Conservation (phyloP, 495 filamentous ascomycete species). For the Neurospora sp. region DNA sequence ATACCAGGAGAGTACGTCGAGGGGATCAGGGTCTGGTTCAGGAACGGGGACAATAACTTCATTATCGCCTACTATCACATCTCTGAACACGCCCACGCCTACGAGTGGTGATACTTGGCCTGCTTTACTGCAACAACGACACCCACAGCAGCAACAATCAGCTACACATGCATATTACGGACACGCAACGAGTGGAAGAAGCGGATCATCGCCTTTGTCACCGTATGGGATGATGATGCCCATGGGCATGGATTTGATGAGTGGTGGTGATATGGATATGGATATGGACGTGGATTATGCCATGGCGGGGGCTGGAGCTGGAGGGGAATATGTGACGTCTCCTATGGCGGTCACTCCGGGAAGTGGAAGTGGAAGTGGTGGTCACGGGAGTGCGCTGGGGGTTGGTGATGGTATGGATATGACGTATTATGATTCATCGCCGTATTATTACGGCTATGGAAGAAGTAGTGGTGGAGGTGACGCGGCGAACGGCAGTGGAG, state of each 20-base stretch:
- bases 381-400: background rate
- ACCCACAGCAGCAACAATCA: background rate
- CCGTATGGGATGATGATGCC: background rate
- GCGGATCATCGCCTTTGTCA: background rate
- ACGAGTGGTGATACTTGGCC: background rate
- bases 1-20: background rate
- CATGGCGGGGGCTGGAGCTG: background rate
- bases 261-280: background rate
- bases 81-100: background rate
- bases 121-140: background rate
- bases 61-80: background rate
- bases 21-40: background rate
- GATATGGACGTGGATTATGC: background rate
- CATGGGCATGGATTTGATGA: background rate
- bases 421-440: background rate
- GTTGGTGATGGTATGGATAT: background rate
- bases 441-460: background rate
- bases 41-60: background rate
- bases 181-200: background rate
- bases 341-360: background rate
- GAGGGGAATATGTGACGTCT: background rate
- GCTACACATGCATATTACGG: background rate
- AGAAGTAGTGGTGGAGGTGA: background rate
- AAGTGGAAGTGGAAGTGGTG: background rate
- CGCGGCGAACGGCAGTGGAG: background rate